Conservation (phyloP, 2,329 filamentous ascomycete genomes). For the Lecanosticta acicola region DNA sequence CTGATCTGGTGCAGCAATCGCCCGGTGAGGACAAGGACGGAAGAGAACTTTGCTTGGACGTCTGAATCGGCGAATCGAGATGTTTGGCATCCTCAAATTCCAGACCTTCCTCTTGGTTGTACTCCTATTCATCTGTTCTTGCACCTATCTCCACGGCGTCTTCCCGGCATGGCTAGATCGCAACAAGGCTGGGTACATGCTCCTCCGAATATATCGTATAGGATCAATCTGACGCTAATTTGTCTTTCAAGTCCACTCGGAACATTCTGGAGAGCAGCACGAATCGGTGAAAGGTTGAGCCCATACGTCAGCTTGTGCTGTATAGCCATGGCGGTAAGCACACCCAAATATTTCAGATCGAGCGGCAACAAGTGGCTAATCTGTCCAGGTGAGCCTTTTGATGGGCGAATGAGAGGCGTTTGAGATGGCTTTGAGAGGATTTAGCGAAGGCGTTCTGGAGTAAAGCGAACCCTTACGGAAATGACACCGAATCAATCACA, state of each 20-base stretch:
- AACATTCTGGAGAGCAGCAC: constrained; percentile 92
- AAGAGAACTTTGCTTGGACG: too few species aligned
- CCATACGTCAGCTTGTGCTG: constrained; percentile 95
- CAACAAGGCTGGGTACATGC: constrained; percentile 75
- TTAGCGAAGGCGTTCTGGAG: constrained; percentile 21
- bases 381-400: constrained; percentile 23
- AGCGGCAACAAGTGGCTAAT: neutral
- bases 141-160: constrained; percentile 85
- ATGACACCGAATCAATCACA: too few species aligned
- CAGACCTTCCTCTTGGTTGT: constrained; percentile 92
- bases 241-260: constrained; percentile 50
- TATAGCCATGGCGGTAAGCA: constrained; percentile 80
- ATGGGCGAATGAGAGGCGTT: constrained; percentile 18
- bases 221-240: constrained; percentile 5
- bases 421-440: neutral
- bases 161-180: constrained; percentile 85
- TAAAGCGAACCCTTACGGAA: too few species aligned
- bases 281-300: constrained; percentile 86
- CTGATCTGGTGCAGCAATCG: too few species aligned
- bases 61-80: constrained; percentile 36
- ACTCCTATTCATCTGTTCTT: constrained; percentile 91
- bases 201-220: neutral
- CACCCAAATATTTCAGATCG: neutral
- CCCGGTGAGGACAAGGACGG: too few species aligned
- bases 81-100: constrained; percentile 97